Conservation (phyloP, 345 rosid species). For the Acer saccharum region DNA sequence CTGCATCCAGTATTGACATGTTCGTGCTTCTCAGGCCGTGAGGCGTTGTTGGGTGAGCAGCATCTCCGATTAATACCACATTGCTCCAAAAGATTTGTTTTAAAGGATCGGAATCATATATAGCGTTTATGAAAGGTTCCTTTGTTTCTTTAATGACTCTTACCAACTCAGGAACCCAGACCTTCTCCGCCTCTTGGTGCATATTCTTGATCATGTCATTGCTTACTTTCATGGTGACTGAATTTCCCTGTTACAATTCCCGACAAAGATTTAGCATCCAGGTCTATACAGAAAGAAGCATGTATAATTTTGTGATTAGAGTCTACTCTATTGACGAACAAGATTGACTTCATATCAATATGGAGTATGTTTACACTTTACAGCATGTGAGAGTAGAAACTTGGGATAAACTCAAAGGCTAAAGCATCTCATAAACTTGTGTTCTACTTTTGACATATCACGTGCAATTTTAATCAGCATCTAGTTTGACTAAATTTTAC, state of each 20-base stretch:
- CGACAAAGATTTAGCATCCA: background rate
- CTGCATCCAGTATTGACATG: conserved; percentile 78
- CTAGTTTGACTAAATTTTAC: background rate
- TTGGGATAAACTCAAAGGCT: background rate
- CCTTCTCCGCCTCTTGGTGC: conserved; percentile 62
- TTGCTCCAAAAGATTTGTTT: conserved; percentile 52
- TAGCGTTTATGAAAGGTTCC: conserved; percentile 78
- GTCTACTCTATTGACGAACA: background rate
- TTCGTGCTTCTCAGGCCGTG: conserved; percentile 82
- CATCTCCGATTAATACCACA: conserved; percentile 69
- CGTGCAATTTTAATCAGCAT: background rate
- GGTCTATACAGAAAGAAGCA: background rate
- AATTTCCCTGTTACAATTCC: conserved; percentile 45
- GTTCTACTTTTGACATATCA: background rate
- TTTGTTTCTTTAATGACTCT: conserved; percentile 61
- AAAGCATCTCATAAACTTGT: background rate
- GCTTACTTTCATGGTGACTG: conserved; percentile 67
- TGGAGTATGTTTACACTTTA: background rate
- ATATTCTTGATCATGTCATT: conserved; percentile 55
- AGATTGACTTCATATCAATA: background rate
- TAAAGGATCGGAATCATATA: conserved; percentile 75
- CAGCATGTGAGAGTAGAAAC: background rate
- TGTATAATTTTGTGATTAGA: background rate
- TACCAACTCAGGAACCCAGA: conserved; percentile 69
- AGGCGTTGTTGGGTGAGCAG: conserved; percentile 86